Conservation (phyloP, 306 rosid genomes). For the Inga oerstediana region DNA sequence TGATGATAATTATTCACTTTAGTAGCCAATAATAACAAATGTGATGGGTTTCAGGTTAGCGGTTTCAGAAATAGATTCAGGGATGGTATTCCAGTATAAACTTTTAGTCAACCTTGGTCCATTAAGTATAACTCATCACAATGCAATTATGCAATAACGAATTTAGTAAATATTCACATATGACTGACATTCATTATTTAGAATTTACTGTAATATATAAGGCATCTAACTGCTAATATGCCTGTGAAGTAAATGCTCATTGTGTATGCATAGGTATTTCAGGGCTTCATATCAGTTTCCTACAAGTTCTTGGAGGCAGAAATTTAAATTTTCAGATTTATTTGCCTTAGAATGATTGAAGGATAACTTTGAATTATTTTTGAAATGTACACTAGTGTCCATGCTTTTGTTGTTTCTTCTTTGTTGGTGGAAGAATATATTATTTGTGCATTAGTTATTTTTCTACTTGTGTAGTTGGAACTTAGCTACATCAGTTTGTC, state of each 20-base stretch:
- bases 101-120: background rate
- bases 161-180: background rate
- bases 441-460: background rate
- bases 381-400: background rate
- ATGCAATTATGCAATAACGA: background rate
- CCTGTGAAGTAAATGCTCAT: constrained; percentile 4
- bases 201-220: background rate
- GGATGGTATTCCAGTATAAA: background rate
- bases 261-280: background rate
- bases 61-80: background rate
- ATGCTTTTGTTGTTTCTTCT: constrained; percentile 10
- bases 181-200: constrained; percentile 1
- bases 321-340: background rate
- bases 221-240: constrained; percentile 28
- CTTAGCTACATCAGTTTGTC: constrained; percentile 2
- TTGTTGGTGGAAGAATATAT: background rate
- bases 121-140: background rate
- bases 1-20: background rate
- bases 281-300: constrained; percentile 23
- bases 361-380: constrained; percentile 1
- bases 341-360: constrained; percentile 14
- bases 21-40: background rate
- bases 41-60: background rate
- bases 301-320: constrained; percentile 22
- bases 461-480: constrained; percentile 13